Evolutionary conservation across 2,329 filamentous ascomycete species (phyloP), one percentile per base, ranked within the genome.

Genomic region (Claviceps paspali): DNA sequence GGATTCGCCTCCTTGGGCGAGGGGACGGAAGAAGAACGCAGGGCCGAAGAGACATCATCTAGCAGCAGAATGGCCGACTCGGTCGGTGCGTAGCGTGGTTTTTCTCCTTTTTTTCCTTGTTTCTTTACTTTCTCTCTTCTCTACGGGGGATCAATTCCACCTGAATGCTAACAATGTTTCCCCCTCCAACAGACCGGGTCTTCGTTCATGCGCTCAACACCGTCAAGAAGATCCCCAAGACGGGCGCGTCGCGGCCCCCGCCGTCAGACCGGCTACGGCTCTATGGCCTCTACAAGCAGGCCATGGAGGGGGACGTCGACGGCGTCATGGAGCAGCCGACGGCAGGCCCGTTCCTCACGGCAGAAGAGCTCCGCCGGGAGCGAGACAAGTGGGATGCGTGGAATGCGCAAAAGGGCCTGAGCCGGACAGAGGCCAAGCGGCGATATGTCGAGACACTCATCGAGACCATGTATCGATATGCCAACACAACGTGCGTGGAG

Each of bases 161-260:
- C n/a, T n/a, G n/a, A n/a, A n/a, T n/a, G 39, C 38, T 41, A 40
- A 46, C 36, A 17, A 11, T 14, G 27, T 30, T 28, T 22, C 38
- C 34, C 22, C 8, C 33, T 29, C 24, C 38, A 29, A 30, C 50
- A 96, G 91, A 98, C 65, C 82, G 91, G 62, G 91, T 98, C 55
- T 98, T 98, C 61, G 88, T 92, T 58, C 88, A 98, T 74, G 91
- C 91, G 47, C 81, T 98, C 60, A 95, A 94, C 64, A 96, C 91
- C 18, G 88, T 98, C 52, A 95, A 95, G 62, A 92, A 92, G 62
- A 92, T 98, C 49, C 83, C 83, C 49, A 88, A 91, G 54, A 94
- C 87, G 14, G 88, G 91, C 45, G 85, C 85, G 36, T 77, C 84
- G 44, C 81, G 91, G 44, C 91, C 91, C 32, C 91, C 91, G 33